Percentiles rank a stretch among this genome's conserved stretches.
Evolutionary conservation across 1,284 basidiomycete genomes (phyloP).

Genomic region (Phylloboletellus chloephorus): DNA sequence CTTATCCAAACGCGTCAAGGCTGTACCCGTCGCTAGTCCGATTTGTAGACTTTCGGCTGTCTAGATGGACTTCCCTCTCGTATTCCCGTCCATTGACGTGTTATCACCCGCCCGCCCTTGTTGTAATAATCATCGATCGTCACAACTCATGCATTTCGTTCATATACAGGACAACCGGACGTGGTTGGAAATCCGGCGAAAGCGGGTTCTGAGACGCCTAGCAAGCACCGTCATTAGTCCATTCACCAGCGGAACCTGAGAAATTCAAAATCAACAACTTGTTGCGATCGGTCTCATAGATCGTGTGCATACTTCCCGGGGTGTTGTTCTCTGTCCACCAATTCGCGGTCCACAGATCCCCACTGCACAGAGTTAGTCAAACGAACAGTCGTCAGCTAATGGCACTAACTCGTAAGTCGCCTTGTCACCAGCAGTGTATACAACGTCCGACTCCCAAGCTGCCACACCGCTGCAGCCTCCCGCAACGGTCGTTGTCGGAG

Average conservation of each 20-base stretch:
- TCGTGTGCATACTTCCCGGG: constrained; percentile 41
- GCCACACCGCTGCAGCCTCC: constrained; percentile 47
- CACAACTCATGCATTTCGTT: neutral
- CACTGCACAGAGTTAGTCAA: constrained; percentile 29
- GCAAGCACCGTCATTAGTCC: constrained; percentile 55
- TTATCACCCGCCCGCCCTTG: neutral
- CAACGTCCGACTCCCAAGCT: constrained; percentile 42
- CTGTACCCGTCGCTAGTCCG: neutral
- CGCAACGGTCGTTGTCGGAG: constrained; percentile 26
- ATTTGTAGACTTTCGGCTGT: too few species aligned
- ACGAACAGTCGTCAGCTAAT: neutral
- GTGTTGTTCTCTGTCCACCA: constrained; percentile 52
- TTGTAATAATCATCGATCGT: neutral
- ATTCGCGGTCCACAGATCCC: constrained; percentile 56
- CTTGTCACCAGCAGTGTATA: constrained; percentile 47
- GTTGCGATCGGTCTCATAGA: neutral
- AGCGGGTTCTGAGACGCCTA: constrained; percentile 2
- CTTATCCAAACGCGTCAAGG: neutral
- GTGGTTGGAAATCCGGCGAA: too few species aligned
- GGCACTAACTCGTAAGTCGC: constrained; percentile 46
- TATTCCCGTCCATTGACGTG: neutral
- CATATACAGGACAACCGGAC: too few species aligned
- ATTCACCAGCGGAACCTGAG: constrained; percentile 43
- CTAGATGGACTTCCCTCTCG: neutral
- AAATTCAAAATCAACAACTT: neutral